These are phyloP conservation scores for Trypanosoma avium DNA, from an alignment of 208 protist genomes.

Conservation along the genomic window DNA sequence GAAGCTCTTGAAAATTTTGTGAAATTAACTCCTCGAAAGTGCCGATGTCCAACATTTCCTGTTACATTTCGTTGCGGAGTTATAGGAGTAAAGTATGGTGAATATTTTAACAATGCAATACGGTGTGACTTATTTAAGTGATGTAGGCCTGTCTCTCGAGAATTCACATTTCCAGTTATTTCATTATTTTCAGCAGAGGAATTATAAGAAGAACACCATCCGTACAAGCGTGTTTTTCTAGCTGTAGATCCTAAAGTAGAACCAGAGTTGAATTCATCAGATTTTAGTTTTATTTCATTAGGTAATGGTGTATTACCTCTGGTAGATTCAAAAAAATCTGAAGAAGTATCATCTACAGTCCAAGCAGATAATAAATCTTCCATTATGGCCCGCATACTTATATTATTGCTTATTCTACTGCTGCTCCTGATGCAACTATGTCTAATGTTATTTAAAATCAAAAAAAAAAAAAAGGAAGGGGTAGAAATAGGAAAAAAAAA, in stretches of 20 bases:
- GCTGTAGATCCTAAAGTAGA: background rate
- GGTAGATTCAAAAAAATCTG: background rate
- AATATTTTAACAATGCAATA: background rate
- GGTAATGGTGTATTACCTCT: background rate
- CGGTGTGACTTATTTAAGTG: background rate
- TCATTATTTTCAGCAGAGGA: background rate
- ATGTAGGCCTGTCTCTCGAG: background rate
- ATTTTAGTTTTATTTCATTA: background rate
- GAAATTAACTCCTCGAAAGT: no score
- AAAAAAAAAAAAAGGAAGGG: slow-evolving; percentile 11
- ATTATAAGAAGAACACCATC: background rate
- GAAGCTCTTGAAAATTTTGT: background rate
- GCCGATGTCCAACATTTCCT: background rate
- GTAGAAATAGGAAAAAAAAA: slow-evolving; percentile 9
- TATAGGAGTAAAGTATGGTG: slow-evolving; percentile 6
- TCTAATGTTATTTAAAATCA: background rate
- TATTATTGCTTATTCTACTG: background rate
- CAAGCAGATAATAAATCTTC: slow-evolving; percentile 15
- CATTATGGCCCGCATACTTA: slow-evolving; percentile 8
- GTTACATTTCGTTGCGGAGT: background rate
- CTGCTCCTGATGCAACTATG: no score
- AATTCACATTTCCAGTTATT: background rate
- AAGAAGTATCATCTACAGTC: background rate
- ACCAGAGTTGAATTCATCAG: background rate
- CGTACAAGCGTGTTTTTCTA: background rate